These are phyloP conservation scores for Bruguiera parviflora DNA, from an alignment of 345 rosid species.

Conservation along the genomic window DNA sequence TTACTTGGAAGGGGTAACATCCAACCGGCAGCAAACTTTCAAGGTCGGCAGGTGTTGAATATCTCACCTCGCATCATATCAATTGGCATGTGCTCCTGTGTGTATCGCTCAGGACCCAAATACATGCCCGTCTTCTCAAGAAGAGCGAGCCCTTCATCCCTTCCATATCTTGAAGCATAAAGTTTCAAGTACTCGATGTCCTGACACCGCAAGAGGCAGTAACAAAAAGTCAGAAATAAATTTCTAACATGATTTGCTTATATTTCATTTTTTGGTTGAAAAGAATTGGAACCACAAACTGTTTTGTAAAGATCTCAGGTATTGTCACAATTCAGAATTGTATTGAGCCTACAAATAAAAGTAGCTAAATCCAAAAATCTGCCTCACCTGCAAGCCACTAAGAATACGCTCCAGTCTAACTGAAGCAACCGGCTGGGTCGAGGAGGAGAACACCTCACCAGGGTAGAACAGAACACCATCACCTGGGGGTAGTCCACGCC, in stretches of 20 bases:
- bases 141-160: constrained; percentile 67
- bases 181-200: constrained; percentile 84
- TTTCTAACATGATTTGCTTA: too few species aligned
- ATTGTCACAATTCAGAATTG: too few species aligned
- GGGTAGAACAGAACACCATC: constrained; percentile 92
- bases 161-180: constrained; percentile 65
- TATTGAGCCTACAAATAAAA: background rate
- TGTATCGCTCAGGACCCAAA: constrained; percentile 85
- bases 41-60: constrained; percentile 53
- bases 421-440: constrained; percentile 79
- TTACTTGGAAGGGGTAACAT: background rate
- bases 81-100: constrained; percentile 76
- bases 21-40: background rate
- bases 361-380: background rate
- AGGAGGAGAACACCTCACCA: constrained; percentile 90
- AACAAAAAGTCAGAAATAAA: background rate
- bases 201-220: constrained; percentile 22
- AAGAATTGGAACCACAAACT: too few species aligned
- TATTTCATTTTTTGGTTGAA: too few species aligned
- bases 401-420: constrained; percentile 85
- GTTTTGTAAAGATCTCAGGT: too few species aligned
- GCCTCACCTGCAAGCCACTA: constrained; percentile 81
- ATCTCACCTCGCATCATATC: constrained; percentile 90
- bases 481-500: constrained; percentile 93
- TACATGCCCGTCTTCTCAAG: constrained; percentile 86